phyloP scores from a whole-genome alignment of 169 alveolate genomes.

The Cryptosporidium canis region DNA sequence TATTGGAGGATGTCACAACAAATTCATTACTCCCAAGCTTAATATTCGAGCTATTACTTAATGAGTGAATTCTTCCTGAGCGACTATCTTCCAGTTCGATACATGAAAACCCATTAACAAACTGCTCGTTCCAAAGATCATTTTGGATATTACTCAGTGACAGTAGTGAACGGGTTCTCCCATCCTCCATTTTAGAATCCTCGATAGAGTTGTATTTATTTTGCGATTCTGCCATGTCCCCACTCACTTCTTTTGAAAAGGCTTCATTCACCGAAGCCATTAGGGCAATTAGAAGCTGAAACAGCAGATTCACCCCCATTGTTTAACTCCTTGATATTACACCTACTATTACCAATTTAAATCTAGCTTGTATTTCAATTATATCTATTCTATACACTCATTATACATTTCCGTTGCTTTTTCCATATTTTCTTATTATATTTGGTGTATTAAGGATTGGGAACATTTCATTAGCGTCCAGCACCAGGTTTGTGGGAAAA shows the following conservation, averaged over 20 bases:
- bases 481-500: slow-evolving; percentile 4
- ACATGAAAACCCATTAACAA: slow-evolving; percentile 46
- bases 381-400: background rate
- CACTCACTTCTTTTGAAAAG: background rate
- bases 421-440: background rate
- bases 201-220: background rate
- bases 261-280: background rate
- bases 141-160: slow-evolving; percentile 30
- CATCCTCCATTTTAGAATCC: background rate
- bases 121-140: slow-evolving; percentile 32
- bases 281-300: background rate
- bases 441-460: slow-evolving; percentile 4
- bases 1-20: background rate
- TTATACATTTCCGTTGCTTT: background rate
- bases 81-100: background rate
- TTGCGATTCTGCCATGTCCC: slow-evolving; percentile 3
- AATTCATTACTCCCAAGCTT: background rate
- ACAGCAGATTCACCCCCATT: background rate
- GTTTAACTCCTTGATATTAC: background rate
- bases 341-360: background rate
- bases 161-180: background rate
- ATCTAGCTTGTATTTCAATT: background rate
- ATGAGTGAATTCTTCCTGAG: slow-evolving; percentile 10
- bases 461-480: slow-evolving; percentile 24
- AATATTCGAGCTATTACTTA: background rate